Conservation (phyloP, 768 basidiomycete genomes). For the Paxillus rubicundulus region DNA sequence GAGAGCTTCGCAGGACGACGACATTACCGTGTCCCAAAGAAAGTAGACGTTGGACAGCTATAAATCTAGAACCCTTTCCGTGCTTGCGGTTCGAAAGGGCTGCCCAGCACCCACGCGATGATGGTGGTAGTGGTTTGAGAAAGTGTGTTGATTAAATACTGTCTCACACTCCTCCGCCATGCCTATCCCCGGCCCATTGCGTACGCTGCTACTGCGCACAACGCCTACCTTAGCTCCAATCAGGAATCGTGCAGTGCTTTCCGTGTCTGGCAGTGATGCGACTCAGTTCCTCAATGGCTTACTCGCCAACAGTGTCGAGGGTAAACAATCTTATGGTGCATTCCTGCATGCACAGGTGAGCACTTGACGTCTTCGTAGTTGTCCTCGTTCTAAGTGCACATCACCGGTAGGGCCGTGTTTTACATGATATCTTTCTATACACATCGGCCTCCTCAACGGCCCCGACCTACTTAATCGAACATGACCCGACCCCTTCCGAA, state of each 20-base stretch:
- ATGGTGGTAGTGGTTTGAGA: not conserved
- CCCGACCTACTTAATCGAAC: constrained; percentile 66
- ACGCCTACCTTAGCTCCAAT: constrained; percentile 60
- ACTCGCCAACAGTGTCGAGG: constrained; percentile 50
- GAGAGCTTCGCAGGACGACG: constrained; percentile 76
- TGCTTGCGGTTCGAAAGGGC: not conserved
- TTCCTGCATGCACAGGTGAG: constrained; percentile 79
- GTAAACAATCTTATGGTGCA: constrained; percentile 60
- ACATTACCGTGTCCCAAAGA: constrained; percentile 45
- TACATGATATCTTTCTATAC: constrained; percentile 88
- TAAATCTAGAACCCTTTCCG: not conserved
- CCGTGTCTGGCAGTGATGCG: constrained; percentile 78
- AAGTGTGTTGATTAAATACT: constrained; percentile 5
- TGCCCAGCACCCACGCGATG: not conserved
- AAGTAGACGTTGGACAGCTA: not conserved
- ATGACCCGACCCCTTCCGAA: constrained; percentile 60
- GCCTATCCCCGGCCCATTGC: constrained; percentile 39
- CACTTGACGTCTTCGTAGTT: not conserved
- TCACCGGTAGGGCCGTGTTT: constrained; percentile 69
- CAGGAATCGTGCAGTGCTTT: constrained; percentile 63
- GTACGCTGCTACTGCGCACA: constrained; percentile 43
- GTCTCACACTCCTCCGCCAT: constrained; percentile 14
- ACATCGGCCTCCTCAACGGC: constrained; percentile 47
- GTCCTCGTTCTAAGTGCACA: constrained; percentile 6
- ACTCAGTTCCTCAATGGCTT: constrained; percentile 81